phyloP scores from a whole-genome alignment of 371 early-diverging fungal species.

The Rhizopus sp. region DNA sequence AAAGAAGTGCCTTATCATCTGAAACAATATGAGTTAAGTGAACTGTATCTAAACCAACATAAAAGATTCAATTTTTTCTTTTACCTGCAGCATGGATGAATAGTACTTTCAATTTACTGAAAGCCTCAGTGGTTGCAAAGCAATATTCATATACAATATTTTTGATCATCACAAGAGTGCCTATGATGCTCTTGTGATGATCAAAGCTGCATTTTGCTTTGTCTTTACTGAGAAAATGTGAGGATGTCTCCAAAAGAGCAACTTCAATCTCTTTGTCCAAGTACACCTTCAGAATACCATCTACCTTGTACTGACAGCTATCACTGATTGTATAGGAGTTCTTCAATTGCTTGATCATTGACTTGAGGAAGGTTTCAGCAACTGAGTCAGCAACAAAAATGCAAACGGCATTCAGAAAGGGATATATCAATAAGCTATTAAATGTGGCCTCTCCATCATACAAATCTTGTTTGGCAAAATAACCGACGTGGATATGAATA shows the following conservation, averaged over 20 bases:
- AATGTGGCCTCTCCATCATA: conserved; percentile 19
- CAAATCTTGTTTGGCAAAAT: conserved; percentile 3
- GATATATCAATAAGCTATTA: conserved; percentile 19
- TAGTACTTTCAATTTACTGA: conserved; percentile 8
- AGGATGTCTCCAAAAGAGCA: conserved; percentile 15
- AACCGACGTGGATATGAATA: too few species aligned
- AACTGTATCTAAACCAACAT: conserved; percentile 4
- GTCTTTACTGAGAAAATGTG: conserved; percentile 3
- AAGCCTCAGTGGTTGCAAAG: conserved; percentile 2
- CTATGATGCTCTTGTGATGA: conserved; percentile 17
- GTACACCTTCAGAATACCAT: conserved; percentile 14
- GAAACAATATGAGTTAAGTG: conserved; percentile 12
- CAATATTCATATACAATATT: conserved; percentile 15
- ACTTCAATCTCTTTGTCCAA: conserved; percentile 5
- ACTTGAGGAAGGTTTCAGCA: too few species aligned
- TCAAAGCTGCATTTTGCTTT: conserved; percentile 16
- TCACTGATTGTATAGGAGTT: too few species aligned
- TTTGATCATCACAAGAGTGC: conserved; percentile 16
- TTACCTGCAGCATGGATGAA: conserved; percentile 21
- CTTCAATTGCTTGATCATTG: too few species aligned
- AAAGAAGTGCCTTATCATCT: conserved; percentile 12
- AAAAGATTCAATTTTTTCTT: conserved; percentile 8
- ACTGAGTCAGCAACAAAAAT: too few species aligned
- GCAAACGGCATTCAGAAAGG: conserved; percentile 13
- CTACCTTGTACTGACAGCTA: neutral